Evolutionary conservation across 257 asterid genomes (phyloP).

Genomic region (Jaltomata sinuosa): DNA sequence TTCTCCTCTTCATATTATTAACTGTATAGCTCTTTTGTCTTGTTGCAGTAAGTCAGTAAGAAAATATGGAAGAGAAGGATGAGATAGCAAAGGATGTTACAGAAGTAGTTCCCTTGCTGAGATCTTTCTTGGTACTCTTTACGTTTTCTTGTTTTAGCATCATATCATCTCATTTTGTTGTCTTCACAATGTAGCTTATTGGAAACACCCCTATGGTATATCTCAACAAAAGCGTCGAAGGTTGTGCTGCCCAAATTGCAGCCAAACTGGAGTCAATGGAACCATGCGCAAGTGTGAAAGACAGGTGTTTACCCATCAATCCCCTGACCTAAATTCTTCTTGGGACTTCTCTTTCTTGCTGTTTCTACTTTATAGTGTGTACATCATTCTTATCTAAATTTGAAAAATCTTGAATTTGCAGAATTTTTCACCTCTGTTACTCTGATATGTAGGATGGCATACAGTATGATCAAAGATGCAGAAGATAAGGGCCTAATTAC

Average conservation of each 20-base stretch:
- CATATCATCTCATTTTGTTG: background rate
- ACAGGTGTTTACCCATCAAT: constrained; percentile 14
- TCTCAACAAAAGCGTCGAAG: constrained; percentile 33
- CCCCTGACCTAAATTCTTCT: background rate
- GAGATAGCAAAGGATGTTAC: constrained; percentile 27
- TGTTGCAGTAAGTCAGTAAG: constrained; percentile 8
- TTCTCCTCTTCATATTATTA: background rate
- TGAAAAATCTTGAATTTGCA: background rate
- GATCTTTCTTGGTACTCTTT: background rate
- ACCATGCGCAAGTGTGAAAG: constrained; percentile 41
- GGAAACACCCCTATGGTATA: constrained; percentile 47
- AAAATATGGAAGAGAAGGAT: constrained; percentile 17
- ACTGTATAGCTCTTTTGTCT: background rate
- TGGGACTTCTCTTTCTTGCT: background rate
- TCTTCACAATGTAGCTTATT: constrained; percentile 12
- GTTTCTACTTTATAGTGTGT: background rate
- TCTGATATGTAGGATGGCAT: constrained; percentile 27
- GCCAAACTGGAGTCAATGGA: constrained; percentile 43
- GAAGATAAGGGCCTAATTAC: constrained; percentile 40
- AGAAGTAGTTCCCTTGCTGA: constrained; percentile 16
- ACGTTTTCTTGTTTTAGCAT: background rate
- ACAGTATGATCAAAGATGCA: constrained; percentile 44
- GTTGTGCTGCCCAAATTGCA: constrained; percentile 30
- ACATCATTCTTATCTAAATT: background rate
- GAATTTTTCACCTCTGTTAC: background rate